Evolutionary conservation across 1,284 basidiomycete species (phyloP), one percentile per base, ranked within the genome.

Genomic region (Ceratobasidium sp.): DNA sequence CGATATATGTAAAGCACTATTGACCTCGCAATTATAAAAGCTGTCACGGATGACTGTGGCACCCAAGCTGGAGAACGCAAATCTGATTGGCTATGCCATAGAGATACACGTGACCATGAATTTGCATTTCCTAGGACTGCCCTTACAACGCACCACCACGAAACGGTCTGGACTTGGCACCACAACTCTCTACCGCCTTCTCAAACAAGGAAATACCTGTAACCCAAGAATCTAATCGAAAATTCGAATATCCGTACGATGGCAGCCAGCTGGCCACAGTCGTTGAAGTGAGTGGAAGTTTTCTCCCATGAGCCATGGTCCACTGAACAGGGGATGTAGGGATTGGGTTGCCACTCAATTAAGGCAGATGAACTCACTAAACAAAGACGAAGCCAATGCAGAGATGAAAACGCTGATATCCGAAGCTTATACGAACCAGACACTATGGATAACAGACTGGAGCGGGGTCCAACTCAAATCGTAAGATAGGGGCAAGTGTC

Each of bases 381-480:
- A 92, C 80, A 86, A 86, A 79, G 81, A 82, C 67, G 92, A 93
- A 78, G 92, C 91, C 16, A 89, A 91, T 78, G 85, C 89, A 77
- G 92, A 93, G 84, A 81, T 93, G 79, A 91, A 90, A 87, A 85
- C 92, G 88, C 90, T 92, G 88, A 93, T 93, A 82, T 85, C 89
- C 86, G 88, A 92, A 77, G 86, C 92, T 83, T 92, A 91, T 82
- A 85, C 85, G 75, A 85, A 87, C 77, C 88, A 92, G 79, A 87
- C 91, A 6, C 85, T 97, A 43, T 93, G 93, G 90, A 92, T 91
- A 34, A 95, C 90, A 71, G 93, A 97, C 80, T 97, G 94, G 94
- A 82, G 85, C 32, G 88, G 86, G 50, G 86, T 93, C 46, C 90
- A 94, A 81, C 84, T 97, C 74, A 86, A 92, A 85, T 91, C 89